A percentile compares a stretch with the other conserved stretches of the same genome.
These are phyloP conservation scores for Aquilaria sinensis DNA, from an alignment of 345 rosid species.

Conservation along the genomic window DNA sequence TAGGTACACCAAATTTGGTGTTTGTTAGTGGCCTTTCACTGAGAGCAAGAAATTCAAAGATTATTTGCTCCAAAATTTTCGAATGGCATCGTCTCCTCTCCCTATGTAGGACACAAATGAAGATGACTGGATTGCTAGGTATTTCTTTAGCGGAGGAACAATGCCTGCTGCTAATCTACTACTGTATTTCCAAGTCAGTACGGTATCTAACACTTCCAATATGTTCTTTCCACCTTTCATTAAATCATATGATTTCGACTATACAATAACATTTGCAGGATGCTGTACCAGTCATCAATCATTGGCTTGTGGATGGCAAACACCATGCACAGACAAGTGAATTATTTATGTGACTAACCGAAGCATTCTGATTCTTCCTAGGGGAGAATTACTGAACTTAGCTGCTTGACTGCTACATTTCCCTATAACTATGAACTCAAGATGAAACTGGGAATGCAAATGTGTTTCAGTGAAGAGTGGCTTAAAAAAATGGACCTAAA, in stretches of 20 bases:
- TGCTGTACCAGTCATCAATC: constrained; percentile 53
- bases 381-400: background rate
- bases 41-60: background rate
- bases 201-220: no score
- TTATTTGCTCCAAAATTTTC: constrained; percentile 16
- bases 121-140: constrained; percentile 86
- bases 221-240: background rate
- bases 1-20: constrained; percentile 38
- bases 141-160: constrained; percentile 87
- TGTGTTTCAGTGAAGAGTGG: constrained; percentile 65
- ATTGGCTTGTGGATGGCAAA: constrained; percentile 74
- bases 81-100: background rate
- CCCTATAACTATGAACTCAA: background rate
- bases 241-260: no score
- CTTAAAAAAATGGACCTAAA: constrained; percentile 79
- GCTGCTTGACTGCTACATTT: background rate
- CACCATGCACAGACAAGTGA: constrained; percentile 77
- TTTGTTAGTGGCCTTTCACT: background rate
- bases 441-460: background rate
- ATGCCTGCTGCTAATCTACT: constrained; percentile 87
- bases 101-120: constrained; percentile 57
- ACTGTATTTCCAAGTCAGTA: constrained; percentile 76
- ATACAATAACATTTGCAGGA: constrained; percentile 33
- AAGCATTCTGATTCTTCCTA: background rate
- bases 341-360: background rate